Conservation (phyloP, 108 stramenopile genomes). For the Skeletonema potamos region DNA sequence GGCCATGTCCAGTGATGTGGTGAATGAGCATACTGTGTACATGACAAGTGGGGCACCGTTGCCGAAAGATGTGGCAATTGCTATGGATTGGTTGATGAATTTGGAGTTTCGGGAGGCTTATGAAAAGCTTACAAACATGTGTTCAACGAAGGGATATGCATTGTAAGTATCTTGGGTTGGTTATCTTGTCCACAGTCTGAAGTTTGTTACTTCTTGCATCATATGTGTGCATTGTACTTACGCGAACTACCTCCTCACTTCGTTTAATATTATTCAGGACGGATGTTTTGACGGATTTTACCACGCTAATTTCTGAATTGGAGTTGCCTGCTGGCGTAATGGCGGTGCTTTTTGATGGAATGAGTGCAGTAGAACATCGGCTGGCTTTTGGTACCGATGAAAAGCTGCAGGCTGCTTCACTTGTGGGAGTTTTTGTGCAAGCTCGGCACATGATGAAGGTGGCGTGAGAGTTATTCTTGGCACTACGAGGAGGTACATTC, state of each 20-base stretch:
- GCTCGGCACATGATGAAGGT: slow-evolving; percentile 56
- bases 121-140: slow-evolving; percentile 53
- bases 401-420: slow-evolving; percentile 73
- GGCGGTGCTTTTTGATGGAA: slow-evolving; percentile 72
- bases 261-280: neutral
- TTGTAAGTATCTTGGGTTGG: slow-evolving; percentile 12
- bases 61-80: slow-evolving; percentile 64
- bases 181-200: neutral
- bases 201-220: neutral
- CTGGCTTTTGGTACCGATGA: slow-evolving; percentile 81
- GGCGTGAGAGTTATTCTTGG: slow-evolving; percentile 1
- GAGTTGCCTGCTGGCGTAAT: slow-evolving; percentile 63
- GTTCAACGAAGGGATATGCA: slow-evolving; percentile 79
- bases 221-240: neutral
- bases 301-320: slow-evolving; percentile 45
- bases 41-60: slow-evolving; percentile 84
- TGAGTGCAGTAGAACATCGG: slow-evolving; percentile 80
- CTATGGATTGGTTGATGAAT: slow-evolving; percentile 73
- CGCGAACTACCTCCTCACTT: neutral
- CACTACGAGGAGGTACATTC: neutral
- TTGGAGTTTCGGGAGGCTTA: slow-evolving; percentile 60
- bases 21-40: slow-evolving; percentile 76
- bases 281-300: slow-evolving; percentile 73
- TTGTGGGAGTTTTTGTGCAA: slow-evolving; percentile 81
- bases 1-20: slow-evolving; percentile 66